phyloP scores from a whole-genome alignment of 2,329 filamentous ascomycete species.

The Colletotrichum sp. region DNA sequence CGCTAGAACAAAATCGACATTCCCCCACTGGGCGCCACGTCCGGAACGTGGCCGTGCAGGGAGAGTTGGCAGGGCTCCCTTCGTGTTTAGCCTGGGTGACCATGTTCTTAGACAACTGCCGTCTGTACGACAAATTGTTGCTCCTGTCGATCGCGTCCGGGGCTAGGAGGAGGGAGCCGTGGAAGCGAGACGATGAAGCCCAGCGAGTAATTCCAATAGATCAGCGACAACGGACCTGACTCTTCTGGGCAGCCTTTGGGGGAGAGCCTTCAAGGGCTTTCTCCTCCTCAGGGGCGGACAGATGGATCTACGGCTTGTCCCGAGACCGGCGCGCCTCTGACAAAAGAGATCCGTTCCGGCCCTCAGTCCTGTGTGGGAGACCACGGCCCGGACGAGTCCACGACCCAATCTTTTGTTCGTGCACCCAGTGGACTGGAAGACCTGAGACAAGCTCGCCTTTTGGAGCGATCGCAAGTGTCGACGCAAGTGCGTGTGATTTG shows the following conservation, averaged over 20 bases:
- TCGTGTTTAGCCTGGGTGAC: neutral
- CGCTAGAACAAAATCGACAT: neutral
- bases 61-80: neutral
- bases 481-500: neutral
- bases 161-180: neutral
- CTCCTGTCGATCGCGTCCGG: neutral
- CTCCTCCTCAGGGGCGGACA: neutral
- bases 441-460: neutral
- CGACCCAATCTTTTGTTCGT: neutral
- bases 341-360: neutral
- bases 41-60: neutral
- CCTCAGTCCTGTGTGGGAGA: neutral
- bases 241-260: neutral
- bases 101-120: neutral
- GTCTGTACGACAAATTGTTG: neutral
- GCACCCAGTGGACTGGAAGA: neutral
- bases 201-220: neutral
- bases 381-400: neutral
- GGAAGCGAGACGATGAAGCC: neutral
- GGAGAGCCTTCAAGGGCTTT: neutral
- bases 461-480: neutral
- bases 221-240: neutral
- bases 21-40: neutral
- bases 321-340: neutral
- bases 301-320: neutral